A percentile compares a stretch with the other conserved stretches of the same genome.
Evolutionary conservation across 2,329 filamentous ascomycete species (phyloP).

Genomic region (Penicillium olsonii): DNA sequence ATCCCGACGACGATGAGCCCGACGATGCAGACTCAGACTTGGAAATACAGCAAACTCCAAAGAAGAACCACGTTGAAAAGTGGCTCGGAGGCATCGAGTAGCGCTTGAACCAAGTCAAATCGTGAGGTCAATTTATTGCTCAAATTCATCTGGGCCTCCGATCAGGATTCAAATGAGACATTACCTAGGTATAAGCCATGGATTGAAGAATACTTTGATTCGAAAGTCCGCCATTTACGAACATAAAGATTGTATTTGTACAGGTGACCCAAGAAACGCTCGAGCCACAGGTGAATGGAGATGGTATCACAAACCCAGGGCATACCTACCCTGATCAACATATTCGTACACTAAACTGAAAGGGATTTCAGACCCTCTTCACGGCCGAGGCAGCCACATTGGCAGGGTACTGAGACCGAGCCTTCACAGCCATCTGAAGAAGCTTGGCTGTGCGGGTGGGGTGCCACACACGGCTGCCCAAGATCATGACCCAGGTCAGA

Average conservation of each 20-base stretch:
- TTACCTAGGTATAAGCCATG: too few species aligned
- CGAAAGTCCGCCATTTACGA: slow-evolving; percentile 8
- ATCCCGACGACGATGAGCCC: slow-evolving; percentile 16
- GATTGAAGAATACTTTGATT: not conserved
- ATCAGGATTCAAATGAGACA: too few species aligned
- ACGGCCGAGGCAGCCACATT: slow-evolving; percentile 25
- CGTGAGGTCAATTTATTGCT: too few species aligned
- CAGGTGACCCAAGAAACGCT: slow-evolving; percentile 11
- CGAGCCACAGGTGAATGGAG: slow-evolving; percentile 24
- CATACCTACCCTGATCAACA: slow-evolving; percentile 5
- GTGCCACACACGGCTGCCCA: slow-evolving; percentile 76
- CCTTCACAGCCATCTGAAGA: slow-evolving; percentile 51
- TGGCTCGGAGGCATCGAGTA: too few species aligned
- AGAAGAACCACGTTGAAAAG: not conserved
- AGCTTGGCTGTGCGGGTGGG: slow-evolving; percentile 65
- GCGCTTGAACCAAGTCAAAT: too few species aligned
- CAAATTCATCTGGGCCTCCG: too few species aligned
- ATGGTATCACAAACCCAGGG: slow-evolving; percentile 23
- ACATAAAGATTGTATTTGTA: slow-evolving; percentile 20
- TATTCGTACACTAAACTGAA: slow-evolving; percentile 17
- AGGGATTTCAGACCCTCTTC: slow-evolving; percentile 16
- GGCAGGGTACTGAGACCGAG: slow-evolving; percentile 30
- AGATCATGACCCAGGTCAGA: slow-evolving; percentile 75
- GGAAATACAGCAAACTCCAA: not conserved
- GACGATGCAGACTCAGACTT: slow-evolving; percentile 9